Conservation (phyloP, 2,329 filamentous ascomycete species). For the Fusarium sp. region DNA sequence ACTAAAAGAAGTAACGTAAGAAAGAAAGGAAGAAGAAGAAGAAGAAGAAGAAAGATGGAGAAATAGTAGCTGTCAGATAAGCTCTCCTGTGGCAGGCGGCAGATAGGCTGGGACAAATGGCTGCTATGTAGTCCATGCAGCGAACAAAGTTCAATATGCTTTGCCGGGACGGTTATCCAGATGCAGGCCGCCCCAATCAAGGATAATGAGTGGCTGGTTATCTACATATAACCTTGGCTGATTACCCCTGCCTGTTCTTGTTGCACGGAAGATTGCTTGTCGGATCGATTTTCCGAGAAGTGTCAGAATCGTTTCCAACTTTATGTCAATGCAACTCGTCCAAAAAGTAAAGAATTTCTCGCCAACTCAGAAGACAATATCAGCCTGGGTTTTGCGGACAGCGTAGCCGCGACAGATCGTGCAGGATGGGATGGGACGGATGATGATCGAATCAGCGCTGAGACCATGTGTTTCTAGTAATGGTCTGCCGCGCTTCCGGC, state of each 20-base stretch:
- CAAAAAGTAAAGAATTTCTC: conserved; percentile 1
- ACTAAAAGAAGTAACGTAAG: not conserved
- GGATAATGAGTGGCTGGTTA: conserved; percentile 22
- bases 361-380: conserved; percentile 1
- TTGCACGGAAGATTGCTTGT: conserved; percentile 31
- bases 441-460: conserved; percentile 28
- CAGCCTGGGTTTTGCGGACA: conserved; percentile 27
- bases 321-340: conserved; percentile 21
- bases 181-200: conserved; percentile 20
- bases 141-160: conserved; percentile 29
- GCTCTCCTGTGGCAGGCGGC: conserved; percentile 6
- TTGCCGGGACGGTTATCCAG: conserved; percentile 29
- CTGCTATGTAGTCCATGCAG: conserved; percentile 10
- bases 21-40: not conserved
- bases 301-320: conserved; percentile 39
- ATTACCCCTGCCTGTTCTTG: conserved; percentile 26
- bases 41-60: conserved; percentile 10
- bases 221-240: conserved; percentile 8
- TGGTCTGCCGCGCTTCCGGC: conserved; percentile 41
- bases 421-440: conserved; percentile 16
- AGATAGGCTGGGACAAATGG: conserved; percentile 6
- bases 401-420: conserved; percentile 21
- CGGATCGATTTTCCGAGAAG: conserved; percentile 39
- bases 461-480: conserved; percentile 33
- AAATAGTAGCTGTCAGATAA: conserved; percentile 29